These are phyloP conservation scores for Gloeophyllum trabeum DNA, from an alignment of 768 basidiomycete species.

Conservation along the genomic window DNA sequence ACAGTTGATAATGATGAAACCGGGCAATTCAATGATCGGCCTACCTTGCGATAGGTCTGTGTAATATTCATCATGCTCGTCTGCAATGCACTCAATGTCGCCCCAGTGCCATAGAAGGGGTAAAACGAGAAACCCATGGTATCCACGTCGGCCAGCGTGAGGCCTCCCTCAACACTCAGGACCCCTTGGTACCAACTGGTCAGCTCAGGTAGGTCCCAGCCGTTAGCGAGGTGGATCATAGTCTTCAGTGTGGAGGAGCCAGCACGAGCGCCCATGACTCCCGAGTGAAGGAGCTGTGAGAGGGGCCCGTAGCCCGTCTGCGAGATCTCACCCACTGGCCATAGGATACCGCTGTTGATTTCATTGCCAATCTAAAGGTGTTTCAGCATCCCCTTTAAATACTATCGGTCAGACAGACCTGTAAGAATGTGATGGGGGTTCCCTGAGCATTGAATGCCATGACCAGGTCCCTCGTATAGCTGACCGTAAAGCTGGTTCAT, in stretches of 20 bases:
- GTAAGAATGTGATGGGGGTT: slow-evolving; percentile 39
- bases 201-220: slow-evolving; percentile 38
- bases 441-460: slow-evolving; percentile 40
- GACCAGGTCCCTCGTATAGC: slow-evolving; percentile 43
- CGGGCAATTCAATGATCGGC: neutral
- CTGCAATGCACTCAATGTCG: slow-evolving; percentile 38
- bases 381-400: no score
- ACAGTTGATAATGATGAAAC: neutral
- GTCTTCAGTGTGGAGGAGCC: slow-evolving; percentile 30
- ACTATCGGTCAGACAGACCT: no score
- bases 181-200: slow-evolving; percentile 39
- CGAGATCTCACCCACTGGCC: slow-evolving; percentile 47
- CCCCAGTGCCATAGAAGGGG: slow-evolving; percentile 50
- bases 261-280: slow-evolving; percentile 37
- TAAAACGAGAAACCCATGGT: slow-evolving; percentile 57
- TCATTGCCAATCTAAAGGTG: slow-evolving; percentile 59
- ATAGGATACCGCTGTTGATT: slow-evolving; percentile 53
- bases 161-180: slow-evolving; percentile 35
- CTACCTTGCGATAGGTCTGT: slow-evolving; percentile 36
- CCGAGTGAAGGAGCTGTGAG: slow-evolving; percentile 52
- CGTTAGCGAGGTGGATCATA: slow-evolving; percentile 52
- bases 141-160: slow-evolving; percentile 39
- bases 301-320: slow-evolving; percentile 37
- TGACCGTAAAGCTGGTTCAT: slow-evolving; percentile 34
- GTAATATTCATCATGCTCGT: slow-evolving; percentile 39